A percentile compares a stretch with the other conserved stretches of the same genome.
These are phyloP conservation scores for Colletotrichum acutatum DNA, from an alignment of 2,329 filamentous ascomycete genomes.

Conservation along the genomic window DNA sequence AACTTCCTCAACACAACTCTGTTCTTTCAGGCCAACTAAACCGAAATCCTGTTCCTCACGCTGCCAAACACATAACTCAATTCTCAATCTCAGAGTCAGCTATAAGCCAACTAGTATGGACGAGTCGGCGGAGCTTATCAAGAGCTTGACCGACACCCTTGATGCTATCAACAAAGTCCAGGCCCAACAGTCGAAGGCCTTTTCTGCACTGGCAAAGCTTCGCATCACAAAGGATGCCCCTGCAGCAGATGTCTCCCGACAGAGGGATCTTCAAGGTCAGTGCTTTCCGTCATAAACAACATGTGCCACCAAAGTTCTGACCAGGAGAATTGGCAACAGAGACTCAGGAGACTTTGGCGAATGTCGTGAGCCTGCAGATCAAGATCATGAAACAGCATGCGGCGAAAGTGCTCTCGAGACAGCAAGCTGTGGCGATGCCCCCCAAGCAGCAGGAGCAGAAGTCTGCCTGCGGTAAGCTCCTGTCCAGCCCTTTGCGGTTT, in stretches of 20 bases:
- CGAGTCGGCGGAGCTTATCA: neutral
- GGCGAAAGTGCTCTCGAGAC: neutral
- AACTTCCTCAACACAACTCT: no score
- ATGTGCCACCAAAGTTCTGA: neutral
- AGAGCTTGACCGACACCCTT: neutral
- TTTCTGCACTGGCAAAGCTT: neutral
- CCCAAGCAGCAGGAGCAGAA: neutral
- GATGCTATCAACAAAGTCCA: neutral
- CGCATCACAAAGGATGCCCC: neutral
- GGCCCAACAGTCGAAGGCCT: neutral
- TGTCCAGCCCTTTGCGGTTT: neutral
- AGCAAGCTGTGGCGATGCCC: no score
- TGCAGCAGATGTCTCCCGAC: neutral
- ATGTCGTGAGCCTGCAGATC: neutral
- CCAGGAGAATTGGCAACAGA: neutral
- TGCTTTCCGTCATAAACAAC: neutral
- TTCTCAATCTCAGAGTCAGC: no score
- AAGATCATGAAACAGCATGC: neutral
- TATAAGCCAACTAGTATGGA: neutral
- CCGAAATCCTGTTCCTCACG: no score
- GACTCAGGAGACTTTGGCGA: neutral
- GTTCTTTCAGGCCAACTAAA: no score
- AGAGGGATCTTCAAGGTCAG: neutral
- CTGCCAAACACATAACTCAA: no score
- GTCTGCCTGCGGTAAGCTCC: neutral